These are phyloP conservation scores for Fusarium anguioides DNA, from an alignment of 2,329 filamentous ascomycete genomes.

Conservation along the genomic window DNA sequence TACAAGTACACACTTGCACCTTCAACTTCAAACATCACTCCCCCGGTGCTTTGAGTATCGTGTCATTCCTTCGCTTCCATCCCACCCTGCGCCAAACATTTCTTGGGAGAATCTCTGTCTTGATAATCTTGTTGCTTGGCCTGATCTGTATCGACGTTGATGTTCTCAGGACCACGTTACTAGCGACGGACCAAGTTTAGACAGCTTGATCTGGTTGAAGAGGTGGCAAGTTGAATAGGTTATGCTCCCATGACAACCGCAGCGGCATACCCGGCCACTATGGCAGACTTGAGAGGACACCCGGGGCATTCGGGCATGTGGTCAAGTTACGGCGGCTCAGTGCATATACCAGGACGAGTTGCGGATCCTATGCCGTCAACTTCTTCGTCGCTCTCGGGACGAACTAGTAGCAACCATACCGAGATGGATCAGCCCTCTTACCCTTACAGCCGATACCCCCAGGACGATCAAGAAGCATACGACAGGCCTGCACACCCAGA, in stretches of 20 bases:
- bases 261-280: slow-evolving; percentile 69
- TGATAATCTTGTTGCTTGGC: slow-evolving; percentile 9
- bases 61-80: slow-evolving; percentile 31
- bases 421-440: slow-evolving; percentile 63
- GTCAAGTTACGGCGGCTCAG: slow-evolving; percentile 66
- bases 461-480: slow-evolving; percentile 66
- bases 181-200: slow-evolving; percentile 42
- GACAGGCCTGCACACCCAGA: slow-evolving; percentile 63
- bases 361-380: slow-evolving; percentile 61
- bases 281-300: slow-evolving; percentile 73
- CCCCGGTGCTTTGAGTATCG: slow-evolving; percentile 32
- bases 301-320: slow-evolving; percentile 67
- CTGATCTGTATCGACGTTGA: slow-evolving; percentile 32
- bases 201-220: slow-evolving; percentile 39
- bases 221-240: slow-evolving; percentile 47
- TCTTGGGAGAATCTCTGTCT: slow-evolving; percentile 21
- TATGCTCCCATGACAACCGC: slow-evolving; percentile 71
- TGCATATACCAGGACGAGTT: slow-evolving; percentile 65
- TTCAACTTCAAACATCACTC: slow-evolving; percentile 51
- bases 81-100: slow-evolving; percentile 29
- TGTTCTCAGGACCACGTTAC: slow-evolving; percentile 37
- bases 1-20: slow-evolving; percentile 60
- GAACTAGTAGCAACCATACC: slow-evolving; percentile 62
- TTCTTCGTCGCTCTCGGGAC: slow-evolving; percentile 60
- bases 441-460: slow-evolving; percentile 64